Evolutionary conservation across 2,329 filamentous ascomycete genomes (phyloP), one percentile per base, ranked within the genome.

Genomic region (Scleromitrula shiraiana): DNA sequence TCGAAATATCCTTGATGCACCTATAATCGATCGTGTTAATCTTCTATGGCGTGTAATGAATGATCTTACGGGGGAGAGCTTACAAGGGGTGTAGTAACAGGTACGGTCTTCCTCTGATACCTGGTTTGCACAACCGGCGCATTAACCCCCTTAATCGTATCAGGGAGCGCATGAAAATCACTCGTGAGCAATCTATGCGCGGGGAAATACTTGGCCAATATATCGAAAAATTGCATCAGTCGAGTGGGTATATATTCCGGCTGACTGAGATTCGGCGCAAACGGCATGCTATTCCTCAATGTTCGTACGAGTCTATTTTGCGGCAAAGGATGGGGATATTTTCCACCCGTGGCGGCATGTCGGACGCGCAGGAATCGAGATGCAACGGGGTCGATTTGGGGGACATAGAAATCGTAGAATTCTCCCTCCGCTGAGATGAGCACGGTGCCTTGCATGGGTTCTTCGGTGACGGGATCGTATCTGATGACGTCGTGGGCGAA

Each of bases 1-100:
- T 98, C 94, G 64, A 98, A 98, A 68, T 95, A 97, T 38, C 93
- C 94, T 70, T 98, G 94, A 65, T 97, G 90, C 40, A 96, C 88
- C 88, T 94, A 54, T 17, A 37, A n/a, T n/a, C 7, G 7, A 19
- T 39, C 4, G 17, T 26, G 15, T 54, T 48, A 49, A 15, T n/a
- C 17, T 17, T n/a, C 1, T 20, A 20, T n/a, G n/a, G n/a, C n/a
- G n/a, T n/a, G n/a, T n/a, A n/a, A n/a, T 15, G n/a, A 15, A 48
- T 36, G 40, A 20, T 9, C 15, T 24, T 8, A 23, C 9, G 24
- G 9, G 19, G 24, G 12, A 29, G 14, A 12, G 69, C 83, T 68
- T 72, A 95, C 93, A 65, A 95, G 77, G 46, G 91, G 89, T 4
- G 93, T 98, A 4, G 81, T 77, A 12, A 98, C 93, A 33, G 90